Percentiles rank a stretch among this genome's conserved stretches.
Evolutionary conservation across 768 basidiomycete species (phyloP).

Genomic region (Macrolepiota fuliginosa): DNA sequence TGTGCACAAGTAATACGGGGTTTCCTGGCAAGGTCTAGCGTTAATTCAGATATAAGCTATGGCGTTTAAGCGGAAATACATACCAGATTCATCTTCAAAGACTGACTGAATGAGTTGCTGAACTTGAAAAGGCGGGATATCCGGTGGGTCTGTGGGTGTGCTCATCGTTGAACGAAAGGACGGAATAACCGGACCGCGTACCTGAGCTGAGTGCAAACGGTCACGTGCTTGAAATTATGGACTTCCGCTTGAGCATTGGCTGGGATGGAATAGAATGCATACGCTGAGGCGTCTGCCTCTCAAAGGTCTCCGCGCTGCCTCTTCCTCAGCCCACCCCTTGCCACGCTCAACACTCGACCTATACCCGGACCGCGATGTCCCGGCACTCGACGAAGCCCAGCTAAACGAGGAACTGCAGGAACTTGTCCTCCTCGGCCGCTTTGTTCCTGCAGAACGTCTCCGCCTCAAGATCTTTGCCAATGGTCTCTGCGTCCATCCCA

Average conservation of each 20-base stretch:
- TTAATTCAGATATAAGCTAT: conserved; percentile 9
- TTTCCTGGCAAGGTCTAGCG: neutral
- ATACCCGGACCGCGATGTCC: neutral
- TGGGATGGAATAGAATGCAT: neutral
- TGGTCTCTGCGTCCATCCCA: neutral
- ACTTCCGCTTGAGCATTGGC: neutral
- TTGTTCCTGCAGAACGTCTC: conserved; percentile 8
- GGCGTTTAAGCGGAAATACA: neutral
- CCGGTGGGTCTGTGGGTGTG: conserved; percentile 17
- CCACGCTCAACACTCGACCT: neutral
- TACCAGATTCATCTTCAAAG: conserved; percentile 1
- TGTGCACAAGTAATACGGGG: conserved; percentile 44
- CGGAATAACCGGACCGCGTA: neutral
- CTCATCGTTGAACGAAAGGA: neutral
- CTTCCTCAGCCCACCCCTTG: neutral
- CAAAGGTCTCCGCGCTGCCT: neutral
- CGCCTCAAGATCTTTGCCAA: conserved; percentile 1
- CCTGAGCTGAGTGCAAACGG: neutral
- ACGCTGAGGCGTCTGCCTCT: neutral
- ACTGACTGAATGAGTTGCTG: conserved; percentile 37
- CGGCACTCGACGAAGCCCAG: neutral
- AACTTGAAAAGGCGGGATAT: conserved; percentile 58
- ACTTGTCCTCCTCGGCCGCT: neutral
- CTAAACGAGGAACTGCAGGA: neutral
- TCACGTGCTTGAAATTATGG: neutral